Evolutionary conservation across 2,329 filamentous ascomycete genomes (phyloP).

Genomic region (Colletotrichum sp.): DNA sequence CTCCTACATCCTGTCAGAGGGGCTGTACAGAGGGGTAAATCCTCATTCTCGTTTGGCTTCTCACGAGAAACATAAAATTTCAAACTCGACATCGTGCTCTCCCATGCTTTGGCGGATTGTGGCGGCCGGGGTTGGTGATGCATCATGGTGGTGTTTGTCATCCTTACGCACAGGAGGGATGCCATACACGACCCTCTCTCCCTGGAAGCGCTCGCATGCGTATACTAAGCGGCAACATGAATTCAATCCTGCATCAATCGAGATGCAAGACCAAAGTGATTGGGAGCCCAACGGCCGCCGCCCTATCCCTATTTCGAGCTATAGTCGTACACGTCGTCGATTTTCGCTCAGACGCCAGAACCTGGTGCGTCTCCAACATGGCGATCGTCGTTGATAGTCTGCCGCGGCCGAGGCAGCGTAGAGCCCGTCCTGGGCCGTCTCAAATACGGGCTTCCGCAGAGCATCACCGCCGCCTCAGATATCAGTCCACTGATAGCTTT

Average conservation of each 20-base stretch:
- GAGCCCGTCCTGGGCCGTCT: constrained; percentile 3
- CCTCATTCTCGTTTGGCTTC: background rate
- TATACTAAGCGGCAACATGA: background rate
- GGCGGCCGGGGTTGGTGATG: background rate
- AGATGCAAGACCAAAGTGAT: background rate
- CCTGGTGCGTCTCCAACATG: background rate
- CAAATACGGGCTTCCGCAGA: constrained; percentile 14
- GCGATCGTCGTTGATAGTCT: constrained; percentile 9
- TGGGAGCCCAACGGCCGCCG: background rate
- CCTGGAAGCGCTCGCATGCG: background rate
- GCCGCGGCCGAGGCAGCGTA: background rate
- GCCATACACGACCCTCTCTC: background rate
- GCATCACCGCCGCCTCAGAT: background rate
- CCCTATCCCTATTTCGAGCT: background rate
- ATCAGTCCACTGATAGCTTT: background rate
- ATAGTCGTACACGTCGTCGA: background rate
- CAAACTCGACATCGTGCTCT: background rate
- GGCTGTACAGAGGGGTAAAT: background rate
- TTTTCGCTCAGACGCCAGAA: background rate
- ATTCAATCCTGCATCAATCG: background rate
- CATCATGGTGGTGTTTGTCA: background rate
- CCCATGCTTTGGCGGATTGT: background rate
- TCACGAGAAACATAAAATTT: background rate
- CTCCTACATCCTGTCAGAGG: background rate
- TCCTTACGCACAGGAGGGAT: background rate